phyloP scores from a whole-genome alignment of 495 filamentous ascomycete genomes.

The Aspergillus kassunensis region DNA sequence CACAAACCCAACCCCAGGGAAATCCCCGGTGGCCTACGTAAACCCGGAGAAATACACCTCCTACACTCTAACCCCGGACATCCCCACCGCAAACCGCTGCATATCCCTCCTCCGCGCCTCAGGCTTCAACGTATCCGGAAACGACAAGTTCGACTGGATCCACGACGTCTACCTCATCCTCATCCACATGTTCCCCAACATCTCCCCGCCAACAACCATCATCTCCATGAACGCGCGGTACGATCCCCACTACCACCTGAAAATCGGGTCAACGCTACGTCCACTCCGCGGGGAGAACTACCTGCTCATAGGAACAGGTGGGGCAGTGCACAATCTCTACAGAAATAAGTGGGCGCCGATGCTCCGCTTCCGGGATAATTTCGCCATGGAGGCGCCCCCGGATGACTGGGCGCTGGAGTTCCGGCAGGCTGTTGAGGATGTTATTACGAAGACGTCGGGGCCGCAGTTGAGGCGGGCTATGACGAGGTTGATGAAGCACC shows the following conservation, averaged over 20 bases:
- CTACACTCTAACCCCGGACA: constrained; percentile 54
- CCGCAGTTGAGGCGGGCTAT: constrained; percentile 45
- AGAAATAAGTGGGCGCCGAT: constrained; percentile 59
- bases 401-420: constrained; percentile 56
- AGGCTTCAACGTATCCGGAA: constrained; percentile 48
- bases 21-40: constrained; percentile 57
- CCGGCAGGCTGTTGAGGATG: constrained; percentile 55
- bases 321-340: constrained; percentile 62
- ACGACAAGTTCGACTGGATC: constrained; percentile 57
- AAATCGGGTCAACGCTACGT: constrained; percentile 49
- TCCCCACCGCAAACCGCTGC: constrained; percentile 41
- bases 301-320: constrained; percentile 57
- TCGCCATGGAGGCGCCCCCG: constrained; percentile 52
- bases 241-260: constrained; percentile 58
- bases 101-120: constrained; percentile 38
- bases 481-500: constrained; percentile 58
- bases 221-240: constrained; percentile 55
- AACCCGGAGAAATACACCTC: constrained; percentile 53
- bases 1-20: constrained; percentile 51
- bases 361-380: constrained; percentile 56
- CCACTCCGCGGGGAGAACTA: constrained; percentile 46
- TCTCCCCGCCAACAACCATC: constrained; percentile 55
- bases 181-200: constrained; percentile 58
- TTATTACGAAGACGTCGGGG: constrained; percentile 42
- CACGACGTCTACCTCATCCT: constrained; percentile 62